These are phyloP conservation scores for Hyaloperonospora brassicae DNA, from an alignment of 352 stramenopile species.

Conservation along the genomic window DNA sequence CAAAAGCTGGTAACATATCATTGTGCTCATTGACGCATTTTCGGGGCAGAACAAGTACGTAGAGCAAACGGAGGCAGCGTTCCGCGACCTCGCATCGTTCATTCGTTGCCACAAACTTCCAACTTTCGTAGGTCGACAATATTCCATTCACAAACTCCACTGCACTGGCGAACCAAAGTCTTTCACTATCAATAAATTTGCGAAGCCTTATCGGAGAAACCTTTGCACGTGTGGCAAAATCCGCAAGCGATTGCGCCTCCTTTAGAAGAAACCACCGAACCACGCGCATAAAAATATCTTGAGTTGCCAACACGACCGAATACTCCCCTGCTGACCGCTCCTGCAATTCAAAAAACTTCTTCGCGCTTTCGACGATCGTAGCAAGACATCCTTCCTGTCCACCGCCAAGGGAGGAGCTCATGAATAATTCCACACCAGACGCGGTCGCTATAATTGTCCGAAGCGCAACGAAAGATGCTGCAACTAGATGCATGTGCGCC, in stretches of 20 bases:
- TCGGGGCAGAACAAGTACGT: conserved; percentile 33
- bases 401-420: conserved; percentile 35
- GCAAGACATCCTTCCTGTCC: conserved; percentile 46
- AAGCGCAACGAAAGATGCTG: conserved; percentile 35
- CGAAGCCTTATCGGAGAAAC: conserved; percentile 4
- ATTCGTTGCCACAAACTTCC: conserved; percentile 37
- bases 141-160: conserved; percentile 57
- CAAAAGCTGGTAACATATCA: conserved; percentile 39
- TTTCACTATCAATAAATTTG: conserved; percentile 23
- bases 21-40: conserved; percentile 32
- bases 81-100: conserved; percentile 42
- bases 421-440: conserved; percentile 34
- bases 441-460: conserved; percentile 29
- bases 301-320: conserved; percentile 37
- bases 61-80: conserved; percentile 46
- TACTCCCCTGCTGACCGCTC: conserved; percentile 49
- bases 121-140: conserved; percentile 51
- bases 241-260: conserved; percentile 31
- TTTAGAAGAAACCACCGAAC: conserved; percentile 50
- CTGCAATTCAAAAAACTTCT: conserved; percentile 54
- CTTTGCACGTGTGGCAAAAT: conserved; percentile 1
- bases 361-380: conserved; percentile 42
- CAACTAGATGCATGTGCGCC: conserved; percentile 39
- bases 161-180: conserved; percentile 42
- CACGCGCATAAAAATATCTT: conserved; percentile 49